These are phyloP conservation scores for Linnemannia hyalina DNA, from an alignment of 192 early-diverging fungal species.

Conservation along the genomic window DNA sequence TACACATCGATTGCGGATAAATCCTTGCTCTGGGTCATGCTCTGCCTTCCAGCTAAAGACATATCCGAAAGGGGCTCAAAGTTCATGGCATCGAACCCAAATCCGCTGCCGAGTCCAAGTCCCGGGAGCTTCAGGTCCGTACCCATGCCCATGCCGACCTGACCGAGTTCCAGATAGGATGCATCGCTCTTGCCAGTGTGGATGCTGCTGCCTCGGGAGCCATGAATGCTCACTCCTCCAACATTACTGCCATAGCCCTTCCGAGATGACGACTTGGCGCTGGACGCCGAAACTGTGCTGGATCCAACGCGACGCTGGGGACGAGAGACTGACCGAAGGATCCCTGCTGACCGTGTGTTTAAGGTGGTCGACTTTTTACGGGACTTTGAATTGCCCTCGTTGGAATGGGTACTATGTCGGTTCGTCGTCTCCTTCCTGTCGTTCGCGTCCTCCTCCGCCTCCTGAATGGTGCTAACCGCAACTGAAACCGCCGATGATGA, in stretches of 20 bases:
- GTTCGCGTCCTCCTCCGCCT: conserved; percentile 1
- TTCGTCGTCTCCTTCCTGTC: background rate
- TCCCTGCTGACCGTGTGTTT: conserved; percentile 1
- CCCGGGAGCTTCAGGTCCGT: conserved; percentile 28
- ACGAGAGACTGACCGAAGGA: conserved; percentile 17
- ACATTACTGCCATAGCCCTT: background rate
- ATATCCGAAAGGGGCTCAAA: background rate
- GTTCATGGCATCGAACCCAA: conserved; percentile 1
- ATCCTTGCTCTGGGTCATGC: background rate
- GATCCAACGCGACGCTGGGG: conserved; percentile 29
- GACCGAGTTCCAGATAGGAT: conserved; percentile 27
- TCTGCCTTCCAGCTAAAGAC: background rate
- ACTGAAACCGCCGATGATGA: conserved; percentile 3
- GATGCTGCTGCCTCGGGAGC: conserved; percentile 20
- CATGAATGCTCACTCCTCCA: background rate
- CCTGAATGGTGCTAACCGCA: conserved; percentile 16
- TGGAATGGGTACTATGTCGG: background rate
- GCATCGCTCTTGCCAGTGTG: conserved; percentile 24
- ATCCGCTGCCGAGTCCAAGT: conserved; percentile 13
- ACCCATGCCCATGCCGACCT: conserved; percentile 25
- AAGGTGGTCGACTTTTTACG: conserved; percentile 11
- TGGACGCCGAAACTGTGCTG: background rate
- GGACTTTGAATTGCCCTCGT: background rate
- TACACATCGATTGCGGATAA: background rate
- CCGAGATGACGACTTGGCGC: background rate